Conservation (phyloP, 2,329 filamentous ascomycete genomes). For the Cyphellophora attinorum region DNA sequence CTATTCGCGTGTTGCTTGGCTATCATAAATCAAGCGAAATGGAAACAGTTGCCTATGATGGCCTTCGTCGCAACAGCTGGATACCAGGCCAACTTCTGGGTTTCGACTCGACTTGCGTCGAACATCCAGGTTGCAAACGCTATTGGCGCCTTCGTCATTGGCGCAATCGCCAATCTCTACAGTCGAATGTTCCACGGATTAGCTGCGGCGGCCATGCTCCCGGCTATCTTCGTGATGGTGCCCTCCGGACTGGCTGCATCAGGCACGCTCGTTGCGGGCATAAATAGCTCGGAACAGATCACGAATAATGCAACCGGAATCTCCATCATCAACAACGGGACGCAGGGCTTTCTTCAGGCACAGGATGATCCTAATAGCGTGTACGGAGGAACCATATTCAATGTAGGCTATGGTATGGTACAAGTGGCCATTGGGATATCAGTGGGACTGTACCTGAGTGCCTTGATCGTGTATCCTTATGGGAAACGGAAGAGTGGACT, state of each 20-base stretch:
- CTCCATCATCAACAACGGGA: conserved; percentile 32
- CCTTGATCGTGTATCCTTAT: conserved; percentile 34
- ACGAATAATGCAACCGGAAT: conserved; percentile 30
- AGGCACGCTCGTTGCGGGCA: conserved; percentile 46
- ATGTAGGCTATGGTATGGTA: conserved; percentile 36
- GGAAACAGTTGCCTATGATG: conserved; percentile 69
- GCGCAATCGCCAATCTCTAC: conserved; percentile 69
- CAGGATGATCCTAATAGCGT: conserved; percentile 11
- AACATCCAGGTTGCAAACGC: conserved; percentile 70
- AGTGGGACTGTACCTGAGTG: conserved; percentile 35
- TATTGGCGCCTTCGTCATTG: conserved; percentile 65
- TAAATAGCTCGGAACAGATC: conserved; percentile 37
- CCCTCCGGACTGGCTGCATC: conserved; percentile 50
- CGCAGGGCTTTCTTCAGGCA: conserved; percentile 13
- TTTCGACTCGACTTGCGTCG: conserved; percentile 52
- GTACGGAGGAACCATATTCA: conserved; percentile 25
- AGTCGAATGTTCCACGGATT: conserved; percentile 62
- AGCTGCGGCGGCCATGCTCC: conserved; percentile 74
- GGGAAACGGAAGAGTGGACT: conserved; percentile 35
- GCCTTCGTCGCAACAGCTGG: conserved; percentile 61
- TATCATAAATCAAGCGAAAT: conserved; percentile 73
- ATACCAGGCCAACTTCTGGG: conserved; percentile 67
- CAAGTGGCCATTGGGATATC: conserved; percentile 38
- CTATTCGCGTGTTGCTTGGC: conserved; percentile 64
- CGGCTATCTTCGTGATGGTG: conserved; percentile 68